A percentile compares a stretch with the other conserved stretches of the same genome.
phyloP scores from a whole-genome alignment of 305 asterid genomes.

The Solanum chacoense region DNA sequence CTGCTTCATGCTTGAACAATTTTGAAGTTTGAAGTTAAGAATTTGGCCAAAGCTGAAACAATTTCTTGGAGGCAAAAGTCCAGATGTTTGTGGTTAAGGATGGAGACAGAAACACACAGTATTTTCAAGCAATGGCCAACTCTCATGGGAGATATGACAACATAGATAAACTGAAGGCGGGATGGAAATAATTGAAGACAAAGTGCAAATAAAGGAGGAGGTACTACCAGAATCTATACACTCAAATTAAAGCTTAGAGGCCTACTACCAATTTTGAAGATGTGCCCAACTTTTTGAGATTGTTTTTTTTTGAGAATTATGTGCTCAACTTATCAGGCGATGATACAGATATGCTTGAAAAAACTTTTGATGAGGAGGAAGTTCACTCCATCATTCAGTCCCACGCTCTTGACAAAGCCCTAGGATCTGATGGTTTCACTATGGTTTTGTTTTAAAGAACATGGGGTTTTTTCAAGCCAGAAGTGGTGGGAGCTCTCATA shows the following conservation, averaged over 20 bases:
- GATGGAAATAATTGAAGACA: neutral
- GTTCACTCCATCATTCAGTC: neutral
- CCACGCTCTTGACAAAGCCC: neutral
- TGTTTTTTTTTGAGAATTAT: neutral
- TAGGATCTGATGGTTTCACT: neutral
- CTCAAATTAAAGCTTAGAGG: neutral
- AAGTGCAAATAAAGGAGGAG: neutral
- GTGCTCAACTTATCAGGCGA: neutral
- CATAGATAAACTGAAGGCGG: neutral
- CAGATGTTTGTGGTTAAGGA: neutral
- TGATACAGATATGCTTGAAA: neutral
- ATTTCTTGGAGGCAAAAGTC: neutral
- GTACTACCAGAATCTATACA: neutral
- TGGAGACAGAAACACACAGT: neutral
- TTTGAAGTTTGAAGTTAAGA: neutral
- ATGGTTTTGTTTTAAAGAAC: neutral
- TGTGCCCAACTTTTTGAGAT: neutral
- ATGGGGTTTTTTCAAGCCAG: neutral
- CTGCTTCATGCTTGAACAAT: neutral
- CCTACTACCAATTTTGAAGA: neutral
- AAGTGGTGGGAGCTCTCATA: neutral
- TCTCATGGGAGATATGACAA: neutral
- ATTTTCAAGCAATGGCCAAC: neutral
- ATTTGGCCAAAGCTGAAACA: neutral
- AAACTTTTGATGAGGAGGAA: neutral